phyloP scores from a whole-genome alignment of 306 rosid species.

The Prinsepia uniflora region DNA sequence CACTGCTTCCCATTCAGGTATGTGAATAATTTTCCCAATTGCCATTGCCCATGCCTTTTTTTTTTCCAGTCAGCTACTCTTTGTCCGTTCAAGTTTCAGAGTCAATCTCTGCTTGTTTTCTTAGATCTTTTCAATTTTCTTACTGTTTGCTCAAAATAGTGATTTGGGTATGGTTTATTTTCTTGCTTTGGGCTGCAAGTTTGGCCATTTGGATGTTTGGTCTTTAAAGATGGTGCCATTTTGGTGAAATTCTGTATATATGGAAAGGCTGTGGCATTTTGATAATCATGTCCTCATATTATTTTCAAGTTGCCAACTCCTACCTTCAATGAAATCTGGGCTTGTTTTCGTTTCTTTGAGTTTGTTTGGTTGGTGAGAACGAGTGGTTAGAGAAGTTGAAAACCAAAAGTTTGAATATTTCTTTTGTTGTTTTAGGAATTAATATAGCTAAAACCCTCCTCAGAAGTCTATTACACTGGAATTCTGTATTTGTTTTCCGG shows the following conservation, averaged over 20 bases:
- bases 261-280: background rate
- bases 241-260: background rate
- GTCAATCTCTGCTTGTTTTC: background rate
- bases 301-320: too few relatives aligned
- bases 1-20: slow-evolving; percentile 41
- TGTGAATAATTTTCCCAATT: slow-evolving; percentile 6
- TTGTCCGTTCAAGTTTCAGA: slow-evolving; percentile 4
- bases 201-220: slow-evolving; percentile 4
- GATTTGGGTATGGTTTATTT: slow-evolving; percentile 30
- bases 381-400: slow-evolving; percentile 3
- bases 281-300: too few relatives aligned
- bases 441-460: background rate
- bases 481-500: background rate
- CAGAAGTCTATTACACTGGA: background rate
- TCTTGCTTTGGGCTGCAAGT: slow-evolving; percentile 18
- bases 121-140: slow-evolving; percentile 52
- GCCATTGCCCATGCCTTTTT: background rate
- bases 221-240: background rate
- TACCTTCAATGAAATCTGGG: slow-evolving; percentile 8
- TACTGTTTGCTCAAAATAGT: slow-evolving; percentile 23
- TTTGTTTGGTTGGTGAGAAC: slow-evolving; percentile 14
- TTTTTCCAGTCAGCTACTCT: background rate
- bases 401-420: background rate
- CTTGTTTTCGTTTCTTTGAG: background rate
- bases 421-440: slow-evolving; percentile 2